These are phyloP conservation scores for Chlorophyllum brunneum DNA, from an alignment of 768 basidiomycete species.

Conservation along the genomic window DNA sequence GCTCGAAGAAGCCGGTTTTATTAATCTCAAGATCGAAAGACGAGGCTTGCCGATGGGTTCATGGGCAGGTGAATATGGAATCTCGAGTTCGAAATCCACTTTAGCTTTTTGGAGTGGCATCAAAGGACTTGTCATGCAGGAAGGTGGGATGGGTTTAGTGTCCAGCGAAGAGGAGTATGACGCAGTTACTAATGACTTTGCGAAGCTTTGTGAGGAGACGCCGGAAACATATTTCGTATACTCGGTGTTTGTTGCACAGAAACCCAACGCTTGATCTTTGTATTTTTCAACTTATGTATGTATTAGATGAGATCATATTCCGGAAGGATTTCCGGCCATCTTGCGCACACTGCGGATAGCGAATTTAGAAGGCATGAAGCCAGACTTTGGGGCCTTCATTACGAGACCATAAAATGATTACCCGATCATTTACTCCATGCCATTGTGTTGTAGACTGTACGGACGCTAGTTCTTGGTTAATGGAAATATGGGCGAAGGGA, in stretches of 20 bases:
- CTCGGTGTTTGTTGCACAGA: neutral
- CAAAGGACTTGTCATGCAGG: slow-evolving; percentile 8
- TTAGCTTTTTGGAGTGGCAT: neutral
- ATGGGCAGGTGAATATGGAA: neutral
- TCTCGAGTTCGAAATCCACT: neutral
- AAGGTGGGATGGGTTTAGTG: slow-evolving; percentile 11
- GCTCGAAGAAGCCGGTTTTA: neutral
- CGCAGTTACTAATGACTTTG: neutral
- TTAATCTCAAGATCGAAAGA: slow-evolving; percentile 5
- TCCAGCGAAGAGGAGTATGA: slow-evolving; percentile 12
- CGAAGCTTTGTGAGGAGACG: slow-evolving; percentile 4
- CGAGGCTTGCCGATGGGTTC: neutral
- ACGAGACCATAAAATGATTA: too few relatives aligned
- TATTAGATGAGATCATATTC: too few relatives aligned
- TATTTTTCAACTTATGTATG: too few relatives aligned
- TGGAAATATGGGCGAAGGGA: too few relatives aligned
- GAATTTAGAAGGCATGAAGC: too few relatives aligned
- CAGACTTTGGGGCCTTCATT: too few relatives aligned
- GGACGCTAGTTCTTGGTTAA: too few relatives aligned
- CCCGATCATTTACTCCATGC: too few relatives aligned
- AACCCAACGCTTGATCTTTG: too few relatives aligned
- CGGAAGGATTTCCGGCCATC: too few relatives aligned
- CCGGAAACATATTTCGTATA: neutral
- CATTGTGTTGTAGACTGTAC: too few relatives aligned
- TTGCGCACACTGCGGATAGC: too few relatives aligned